Conservation (phyloP, 169 alveolate genomes). For the Plasmodium chabaudi region DNA sequence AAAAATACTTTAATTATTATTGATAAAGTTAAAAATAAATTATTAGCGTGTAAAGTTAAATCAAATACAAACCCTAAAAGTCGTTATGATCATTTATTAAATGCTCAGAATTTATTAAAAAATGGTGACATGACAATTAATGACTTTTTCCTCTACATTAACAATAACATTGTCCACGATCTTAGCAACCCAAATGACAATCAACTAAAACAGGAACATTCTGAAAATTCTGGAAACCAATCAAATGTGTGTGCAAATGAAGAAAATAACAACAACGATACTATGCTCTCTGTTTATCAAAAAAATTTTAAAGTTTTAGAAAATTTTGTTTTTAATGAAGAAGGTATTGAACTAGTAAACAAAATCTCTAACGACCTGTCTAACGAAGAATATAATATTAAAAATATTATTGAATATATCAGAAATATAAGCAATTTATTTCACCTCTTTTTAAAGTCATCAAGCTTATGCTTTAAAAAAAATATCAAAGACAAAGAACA, state of each 20-base stretch:
- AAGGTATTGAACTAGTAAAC: background rate
- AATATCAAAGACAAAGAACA: constrained; percentile 8
- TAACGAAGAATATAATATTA: background rate
- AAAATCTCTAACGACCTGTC: background rate
- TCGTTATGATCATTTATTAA: too few relatives aligned
- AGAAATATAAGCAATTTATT: constrained; percentile 11
- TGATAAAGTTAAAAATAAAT: constrained; percentile 20
- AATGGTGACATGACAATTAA: background rate
- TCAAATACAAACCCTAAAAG: background rate
- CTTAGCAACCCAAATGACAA: too few relatives aligned
- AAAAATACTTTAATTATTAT: background rate
- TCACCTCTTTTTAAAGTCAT: constrained; percentile 10
- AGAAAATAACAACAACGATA: background rate
- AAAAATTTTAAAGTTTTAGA: background rate
- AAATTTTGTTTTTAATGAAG: constrained; percentile 4
- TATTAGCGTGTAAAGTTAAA: constrained; percentile 23
- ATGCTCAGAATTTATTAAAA: background rate
- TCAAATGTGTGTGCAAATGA: background rate
- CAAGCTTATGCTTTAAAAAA: constrained; percentile 7
- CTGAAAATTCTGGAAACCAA: too few relatives aligned
- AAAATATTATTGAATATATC: constrained; percentile 17
- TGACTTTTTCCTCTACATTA: background rate
- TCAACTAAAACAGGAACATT: too few relatives aligned
- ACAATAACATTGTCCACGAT: background rate
- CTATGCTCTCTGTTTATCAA: background rate